These are phyloP conservation scores for Leersia perrieri DNA, from an alignment of 176 grass and related monocot species.

Conservation along the genomic window DNA sequence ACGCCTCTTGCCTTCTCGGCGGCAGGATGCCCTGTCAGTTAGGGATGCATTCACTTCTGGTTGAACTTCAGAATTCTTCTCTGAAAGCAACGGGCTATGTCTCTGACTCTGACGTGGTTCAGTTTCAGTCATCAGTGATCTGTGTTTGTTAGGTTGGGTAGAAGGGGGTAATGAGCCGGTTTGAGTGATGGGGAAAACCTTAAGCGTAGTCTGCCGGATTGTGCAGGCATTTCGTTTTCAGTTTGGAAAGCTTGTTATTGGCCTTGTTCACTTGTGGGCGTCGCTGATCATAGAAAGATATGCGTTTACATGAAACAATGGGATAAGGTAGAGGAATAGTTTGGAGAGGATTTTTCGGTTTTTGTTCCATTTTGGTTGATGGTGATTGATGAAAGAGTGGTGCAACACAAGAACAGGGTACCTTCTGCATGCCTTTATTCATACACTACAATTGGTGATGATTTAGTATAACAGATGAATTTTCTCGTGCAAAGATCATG, in stretches of 20 bases:
- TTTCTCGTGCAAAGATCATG: not conserved
- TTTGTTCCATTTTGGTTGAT: not conserved
- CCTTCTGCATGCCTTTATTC: not conserved
- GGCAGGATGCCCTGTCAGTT: not conserved
- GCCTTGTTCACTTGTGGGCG: not conserved
- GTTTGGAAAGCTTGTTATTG: slow-evolving; percentile 7
- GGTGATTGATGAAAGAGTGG: not conserved
- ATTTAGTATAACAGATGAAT: not conserved
- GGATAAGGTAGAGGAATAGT: not conserved
- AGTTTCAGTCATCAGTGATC: not conserved
- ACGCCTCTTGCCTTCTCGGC: not conserved
- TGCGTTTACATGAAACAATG: slow-evolving; percentile 9
- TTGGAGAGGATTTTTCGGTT: slow-evolving; percentile 14
- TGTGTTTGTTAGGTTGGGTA: not conserved
- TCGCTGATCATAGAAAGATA: not conserved
- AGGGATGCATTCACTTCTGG: not conserved
- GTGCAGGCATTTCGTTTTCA: slow-evolving; percentile 23
- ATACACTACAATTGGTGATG: not conserved
- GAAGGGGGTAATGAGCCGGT: not conserved
- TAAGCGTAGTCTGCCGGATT: not conserved
- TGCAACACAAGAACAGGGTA: not conserved
- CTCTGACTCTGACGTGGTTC: slow-evolving; percentile 15
- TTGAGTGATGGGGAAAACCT: not conserved
- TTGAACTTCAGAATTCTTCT: not conserved
- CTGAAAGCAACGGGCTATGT: not conserved